Conservation (phyloP, 768 basidiomycete genomes). For the Tylopilus felleus region DNA sequence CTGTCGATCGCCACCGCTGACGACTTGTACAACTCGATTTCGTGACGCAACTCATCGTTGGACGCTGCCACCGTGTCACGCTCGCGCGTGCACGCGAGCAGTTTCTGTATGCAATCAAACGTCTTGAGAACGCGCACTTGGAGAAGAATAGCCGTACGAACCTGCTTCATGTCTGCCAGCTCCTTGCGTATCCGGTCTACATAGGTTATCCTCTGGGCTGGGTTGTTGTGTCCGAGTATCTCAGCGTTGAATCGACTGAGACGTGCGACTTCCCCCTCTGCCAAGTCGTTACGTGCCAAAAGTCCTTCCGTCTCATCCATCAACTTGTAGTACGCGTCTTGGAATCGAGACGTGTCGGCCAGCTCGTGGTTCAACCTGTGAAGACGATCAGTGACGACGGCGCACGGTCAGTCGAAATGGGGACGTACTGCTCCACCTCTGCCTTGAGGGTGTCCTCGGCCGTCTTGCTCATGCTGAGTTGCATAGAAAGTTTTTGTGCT, state of each 20-base stretch:
- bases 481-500: constrained; percentile 44
- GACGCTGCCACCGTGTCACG: constrained; percentile 42
- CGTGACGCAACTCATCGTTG: constrained; percentile 48
- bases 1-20: constrained; percentile 45
- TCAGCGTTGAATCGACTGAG: constrained; percentile 82
- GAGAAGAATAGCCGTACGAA: constrained; percentile 33
- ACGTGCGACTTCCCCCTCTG: constrained; percentile 74
- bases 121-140: neutral
- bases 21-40: constrained; percentile 61
- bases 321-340: constrained; percentile 67
- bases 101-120: constrained; percentile 37
- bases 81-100: constrained; percentile 45
- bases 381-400: neutral
- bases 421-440: constrained; percentile 65
- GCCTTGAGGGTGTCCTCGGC: constrained; percentile 66
- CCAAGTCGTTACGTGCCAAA: constrained; percentile 66
- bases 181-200: constrained; percentile 81
- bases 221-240: constrained; percentile 80
- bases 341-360: constrained; percentile 57
- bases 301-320: constrained; percentile 62
- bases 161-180: constrained; percentile 77
- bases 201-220: constrained; percentile 82
- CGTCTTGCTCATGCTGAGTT: constrained; percentile 53
- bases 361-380: constrained; percentile 49
- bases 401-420: neutral